Conservation (phyloP, 192 early-diverging fungal genomes). For the Rhizophagus sp. region DNA sequence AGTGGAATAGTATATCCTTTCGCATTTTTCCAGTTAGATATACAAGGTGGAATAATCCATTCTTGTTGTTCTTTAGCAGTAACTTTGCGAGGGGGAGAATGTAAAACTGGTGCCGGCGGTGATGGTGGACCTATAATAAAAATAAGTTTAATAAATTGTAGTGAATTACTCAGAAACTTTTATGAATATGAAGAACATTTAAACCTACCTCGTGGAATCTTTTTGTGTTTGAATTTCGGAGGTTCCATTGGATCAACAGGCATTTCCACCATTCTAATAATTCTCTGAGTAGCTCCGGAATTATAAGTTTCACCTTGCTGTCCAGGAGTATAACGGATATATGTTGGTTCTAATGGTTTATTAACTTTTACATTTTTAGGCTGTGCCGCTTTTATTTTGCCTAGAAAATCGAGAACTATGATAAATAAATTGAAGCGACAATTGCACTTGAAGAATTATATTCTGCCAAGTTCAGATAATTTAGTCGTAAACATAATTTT, state of each 20-base stretch:
- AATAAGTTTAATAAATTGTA: neutral
- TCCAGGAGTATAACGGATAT: conserved; percentile 89
- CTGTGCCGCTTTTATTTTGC: conserved; percentile 64
- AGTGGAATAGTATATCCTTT: conserved; percentile 99
- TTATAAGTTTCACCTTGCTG: conserved; percentile 67
- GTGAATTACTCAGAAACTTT: neutral
- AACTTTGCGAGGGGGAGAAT: conserved; percentile 96
- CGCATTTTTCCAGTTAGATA: conserved; percentile 99
- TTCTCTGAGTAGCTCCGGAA: conserved; percentile 80
- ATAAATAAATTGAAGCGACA: neutral
- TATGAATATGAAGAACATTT: neutral
- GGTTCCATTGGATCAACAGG: conserved; percentile 98
- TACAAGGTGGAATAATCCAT: conserved; percentile 98
- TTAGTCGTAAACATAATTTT: no score
- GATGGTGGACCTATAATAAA: conserved; percentile 63
- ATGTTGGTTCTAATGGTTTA: conserved; percentile 67
- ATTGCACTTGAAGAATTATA: no score
- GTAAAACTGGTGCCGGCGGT: conserved; percentile 96
- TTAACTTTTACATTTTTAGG: conserved; percentile 60
- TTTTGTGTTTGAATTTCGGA: conserved; percentile 88
- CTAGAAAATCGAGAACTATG: conserved; percentile 35
- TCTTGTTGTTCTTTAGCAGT: conserved; percentile 94
- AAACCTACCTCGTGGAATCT: conserved; percentile 65
- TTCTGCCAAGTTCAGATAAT: no score
- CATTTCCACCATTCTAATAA: conserved; percentile 93